Percentiles rank a stretch among this genome's conserved stretches.
phyloP scores from a whole-genome alignment of 2,329 filamentous ascomycete genomes.

The Ophiocordyceps camponoti-rufipedis region DNA sequence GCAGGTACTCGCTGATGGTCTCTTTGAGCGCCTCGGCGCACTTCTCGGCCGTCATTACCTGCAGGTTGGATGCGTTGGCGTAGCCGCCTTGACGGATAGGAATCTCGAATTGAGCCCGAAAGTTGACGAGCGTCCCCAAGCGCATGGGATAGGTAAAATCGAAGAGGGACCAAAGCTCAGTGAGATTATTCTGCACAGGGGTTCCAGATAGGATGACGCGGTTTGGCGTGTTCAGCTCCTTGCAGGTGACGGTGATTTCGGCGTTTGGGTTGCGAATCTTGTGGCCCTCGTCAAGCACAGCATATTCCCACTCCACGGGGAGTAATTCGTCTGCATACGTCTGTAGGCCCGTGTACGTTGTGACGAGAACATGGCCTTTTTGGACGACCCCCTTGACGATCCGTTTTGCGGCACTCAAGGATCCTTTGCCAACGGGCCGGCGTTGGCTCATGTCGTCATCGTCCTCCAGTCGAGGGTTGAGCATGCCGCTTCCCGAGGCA shows the following conservation, averaged over 20 bases:
- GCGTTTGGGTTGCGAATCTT: conserved; percentile 96
- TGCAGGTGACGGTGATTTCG: conserved; percentile 85
- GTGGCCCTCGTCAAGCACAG: conserved; percentile 89
- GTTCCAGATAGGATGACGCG: conserved; percentile 89
- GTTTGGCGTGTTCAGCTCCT: conserved; percentile 78
- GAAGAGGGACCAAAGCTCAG: conserved; percentile 91
- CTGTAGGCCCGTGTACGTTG: conserved; percentile 90
- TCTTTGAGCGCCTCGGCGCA: conserved; percentile 90
- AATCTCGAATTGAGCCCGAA: conserved; percentile 80
- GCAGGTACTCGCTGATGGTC: conserved; percentile 77
- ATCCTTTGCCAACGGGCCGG: conserved; percentile 14
- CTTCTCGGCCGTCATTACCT: conserved; percentile 86
- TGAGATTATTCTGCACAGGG: conserved; percentile 92
- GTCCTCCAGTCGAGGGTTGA: conserved; percentile 53
- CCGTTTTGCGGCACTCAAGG: conserved; percentile 46
- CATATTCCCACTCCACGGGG: conserved; percentile 78
- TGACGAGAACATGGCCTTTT: conserved; percentile 84
- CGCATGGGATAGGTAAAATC: conserved; percentile 97
- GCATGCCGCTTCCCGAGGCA: conserved; percentile 90
- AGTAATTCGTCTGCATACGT: conserved; percentile 74
- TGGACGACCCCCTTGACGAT: conserved; percentile 69
- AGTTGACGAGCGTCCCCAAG: conserved; percentile 76
- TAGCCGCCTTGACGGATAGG: conserved; percentile 90
- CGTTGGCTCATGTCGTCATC: conserved; percentile 28
- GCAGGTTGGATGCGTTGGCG: conserved; percentile 82